phyloP scores from a whole-genome alignment of 2,329 filamentous ascomycete genomes.

The Colletotrichum siamense region DNA sequence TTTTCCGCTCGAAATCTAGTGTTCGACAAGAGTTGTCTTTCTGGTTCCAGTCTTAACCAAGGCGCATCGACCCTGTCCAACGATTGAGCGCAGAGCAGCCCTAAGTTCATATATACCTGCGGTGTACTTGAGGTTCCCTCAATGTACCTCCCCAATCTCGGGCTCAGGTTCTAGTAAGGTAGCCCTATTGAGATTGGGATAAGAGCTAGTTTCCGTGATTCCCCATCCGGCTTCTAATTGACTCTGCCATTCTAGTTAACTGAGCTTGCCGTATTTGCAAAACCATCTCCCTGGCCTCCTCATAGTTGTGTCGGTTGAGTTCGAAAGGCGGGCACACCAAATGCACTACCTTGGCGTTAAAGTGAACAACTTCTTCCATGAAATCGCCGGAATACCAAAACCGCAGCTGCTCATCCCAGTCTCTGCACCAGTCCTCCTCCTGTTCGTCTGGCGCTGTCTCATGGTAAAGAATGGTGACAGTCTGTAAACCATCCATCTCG shows the following conservation, averaged over 20 bases:
- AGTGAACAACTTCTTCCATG: not conserved
- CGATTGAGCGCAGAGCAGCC: not conserved
- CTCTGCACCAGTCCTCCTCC: not conserved
- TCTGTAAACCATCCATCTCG: not conserved
- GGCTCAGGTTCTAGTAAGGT: too few species aligned
- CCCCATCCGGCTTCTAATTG: not conserved
- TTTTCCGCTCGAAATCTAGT: not conserved
- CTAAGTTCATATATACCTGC: not conserved
- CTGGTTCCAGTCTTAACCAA: too few species aligned
- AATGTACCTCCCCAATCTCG: not conserved
- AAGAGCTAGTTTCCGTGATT: not conserved
- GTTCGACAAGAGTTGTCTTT: rapidly evolving
- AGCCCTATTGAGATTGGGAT: not conserved
- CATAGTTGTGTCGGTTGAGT: not conserved
- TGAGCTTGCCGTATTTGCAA: not conserved
- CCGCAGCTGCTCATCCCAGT: not conserved
- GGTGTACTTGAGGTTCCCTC: not conserved
- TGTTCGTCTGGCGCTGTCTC: not conserved
- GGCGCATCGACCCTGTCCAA: not conserved
- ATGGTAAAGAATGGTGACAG: not conserved
- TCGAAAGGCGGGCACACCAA: not conserved
- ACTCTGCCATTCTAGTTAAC: not conserved
- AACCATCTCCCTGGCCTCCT: not conserved
- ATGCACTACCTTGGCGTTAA: not conserved
- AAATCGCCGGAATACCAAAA: not conserved